phyloP scores from a whole-genome alignment of 345 rosid species.

The Tarenaya hassleriana region DNA sequence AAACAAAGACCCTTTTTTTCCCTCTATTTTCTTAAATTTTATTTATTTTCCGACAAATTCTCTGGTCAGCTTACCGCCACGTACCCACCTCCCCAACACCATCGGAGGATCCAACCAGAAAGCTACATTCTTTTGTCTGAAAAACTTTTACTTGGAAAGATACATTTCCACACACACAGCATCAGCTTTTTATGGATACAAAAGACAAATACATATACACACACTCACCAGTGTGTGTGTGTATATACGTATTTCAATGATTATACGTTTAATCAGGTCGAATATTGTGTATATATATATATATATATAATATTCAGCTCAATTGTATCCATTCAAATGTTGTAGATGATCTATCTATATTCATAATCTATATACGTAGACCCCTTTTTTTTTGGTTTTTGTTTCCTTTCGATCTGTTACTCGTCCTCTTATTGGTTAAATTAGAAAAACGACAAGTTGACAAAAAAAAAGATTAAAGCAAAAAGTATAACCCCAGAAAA shows the following conservation, averaged over 20 bases:
- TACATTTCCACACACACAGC: no score
- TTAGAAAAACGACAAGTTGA: slow-evolving; percentile 26
- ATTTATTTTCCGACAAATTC: slow-evolving; percentile 5
- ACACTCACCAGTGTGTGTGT: no score
- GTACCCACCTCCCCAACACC: slow-evolving; percentile 29
- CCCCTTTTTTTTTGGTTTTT: slow-evolving; percentile 12
- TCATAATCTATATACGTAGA: no score
- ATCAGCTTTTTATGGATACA: no score
- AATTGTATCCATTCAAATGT: no score
- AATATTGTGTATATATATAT: no score
- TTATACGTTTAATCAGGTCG: no score
- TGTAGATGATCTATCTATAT: no score
- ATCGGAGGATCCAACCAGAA: slow-evolving; percentile 32
- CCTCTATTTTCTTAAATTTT: slow-evolving; percentile 7
- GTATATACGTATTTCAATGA: no score
- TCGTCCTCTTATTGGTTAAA: slow-evolving; percentile 25
- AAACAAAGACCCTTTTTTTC: slow-evolving; percentile 1
- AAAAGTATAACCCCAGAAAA: slow-evolving; percentile 18
- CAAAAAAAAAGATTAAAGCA: background rate
- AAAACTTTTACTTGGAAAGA: background rate
- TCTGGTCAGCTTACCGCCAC: slow-evolving; percentile 29
- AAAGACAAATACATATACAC: no score
- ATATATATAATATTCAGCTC: no score
- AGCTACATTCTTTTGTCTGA: slow-evolving; percentile 8
- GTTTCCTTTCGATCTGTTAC: no score